Conservation (phyloP, 2,329 filamentous ascomycete species). For the Hysterium pulicare region DNA sequence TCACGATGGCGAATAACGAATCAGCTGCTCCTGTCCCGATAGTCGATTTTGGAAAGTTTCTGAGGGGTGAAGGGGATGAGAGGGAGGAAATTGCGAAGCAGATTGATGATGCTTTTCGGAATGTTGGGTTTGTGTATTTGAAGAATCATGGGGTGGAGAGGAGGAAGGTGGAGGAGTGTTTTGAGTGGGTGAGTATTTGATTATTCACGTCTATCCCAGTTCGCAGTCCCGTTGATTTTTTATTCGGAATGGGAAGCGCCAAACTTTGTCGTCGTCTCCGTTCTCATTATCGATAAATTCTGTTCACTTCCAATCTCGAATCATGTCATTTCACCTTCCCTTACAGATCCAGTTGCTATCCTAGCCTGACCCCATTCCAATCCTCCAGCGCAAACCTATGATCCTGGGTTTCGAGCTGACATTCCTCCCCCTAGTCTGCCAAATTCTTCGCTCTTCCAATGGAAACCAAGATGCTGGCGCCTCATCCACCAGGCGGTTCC, state of each 20-base stretch:
- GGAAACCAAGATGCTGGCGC: conserved; percentile 34
- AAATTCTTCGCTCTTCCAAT: conserved; percentile 37
- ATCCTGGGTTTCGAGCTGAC: no score
- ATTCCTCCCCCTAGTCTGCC: conserved; percentile 22
- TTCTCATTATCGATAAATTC: background rate
- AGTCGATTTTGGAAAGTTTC: conserved; percentile 26
- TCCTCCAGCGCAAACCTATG: no score
- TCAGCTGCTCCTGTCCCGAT: conserved; percentile 18
- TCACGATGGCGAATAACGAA: background rate
- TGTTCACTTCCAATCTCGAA: background rate
- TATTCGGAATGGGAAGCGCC: background rate
- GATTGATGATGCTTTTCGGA: conserved; percentile 38
- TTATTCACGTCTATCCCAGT: background rate
- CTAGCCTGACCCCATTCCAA: background rate
- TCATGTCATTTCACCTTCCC: background rate
- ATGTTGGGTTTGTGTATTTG: conserved; percentile 43
- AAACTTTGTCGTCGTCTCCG: background rate
- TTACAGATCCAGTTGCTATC: background rate
- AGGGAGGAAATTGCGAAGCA: conserved; percentile 21
- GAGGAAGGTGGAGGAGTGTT: conserved; percentile 26
- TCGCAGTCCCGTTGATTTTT: background rate
- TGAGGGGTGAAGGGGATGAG: conserved; percentile 14
- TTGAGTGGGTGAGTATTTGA: conserved; percentile 21
- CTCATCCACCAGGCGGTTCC: conserved; percentile 37
- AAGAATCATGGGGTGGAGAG: conserved; percentile 36